Evolutionary conservation across 2,329 filamentous ascomycete genomes (phyloP), one percentile per base, ranked within the genome.

Genomic region (Colletotrichum kahawae): DNA sequence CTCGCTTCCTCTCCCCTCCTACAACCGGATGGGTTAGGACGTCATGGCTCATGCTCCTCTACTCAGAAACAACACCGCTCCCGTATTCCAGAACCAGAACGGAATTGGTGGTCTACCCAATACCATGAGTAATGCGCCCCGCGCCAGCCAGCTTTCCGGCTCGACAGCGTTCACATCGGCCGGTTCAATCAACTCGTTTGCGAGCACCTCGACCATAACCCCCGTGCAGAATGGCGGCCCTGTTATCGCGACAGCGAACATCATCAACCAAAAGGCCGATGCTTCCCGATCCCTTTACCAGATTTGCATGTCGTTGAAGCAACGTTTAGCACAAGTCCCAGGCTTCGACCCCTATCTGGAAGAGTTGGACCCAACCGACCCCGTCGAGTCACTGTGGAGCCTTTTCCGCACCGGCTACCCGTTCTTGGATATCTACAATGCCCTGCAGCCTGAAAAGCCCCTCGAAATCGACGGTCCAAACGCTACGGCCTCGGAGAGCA

Each of bases 181-280:
- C 43, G 86, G 88, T 60, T 92, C 90, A 16, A 82, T 91, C 59
- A 85, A 83, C 76, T 88, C 89, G 4, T 82, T 91, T 63, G 82
- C 85, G 59, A 89, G 83, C 78, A 81, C 85, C 14, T 80, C 85
- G 33, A 89, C 88, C 36, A 79, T 85, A 29, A 78, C 79, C n/a
- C 76, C 85, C 67, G 77, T 80, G 12, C 86, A 88, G 62, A 91
- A 84, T 75, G 84, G 88, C 75, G 92, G 92, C 60, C 91, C 91
- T 75, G 91, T 96, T 76, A 87, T 95, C 80, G 94, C 95, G 76
- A 95, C 94, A 75, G 91, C 94, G 83, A 98, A 98, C 84, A 98
- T 99, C 83, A 98, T 99, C 89, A 99, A 99, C 86, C 95, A 96
- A 85, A 94, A 95, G 83, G 97, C 96, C 83, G 96, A 98, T 83